These are phyloP conservation scores for Amoeboaphelidium occidentale DNA, from an alignment of 371 early-diverging fungal genomes.

Conservation along the genomic window DNA sequence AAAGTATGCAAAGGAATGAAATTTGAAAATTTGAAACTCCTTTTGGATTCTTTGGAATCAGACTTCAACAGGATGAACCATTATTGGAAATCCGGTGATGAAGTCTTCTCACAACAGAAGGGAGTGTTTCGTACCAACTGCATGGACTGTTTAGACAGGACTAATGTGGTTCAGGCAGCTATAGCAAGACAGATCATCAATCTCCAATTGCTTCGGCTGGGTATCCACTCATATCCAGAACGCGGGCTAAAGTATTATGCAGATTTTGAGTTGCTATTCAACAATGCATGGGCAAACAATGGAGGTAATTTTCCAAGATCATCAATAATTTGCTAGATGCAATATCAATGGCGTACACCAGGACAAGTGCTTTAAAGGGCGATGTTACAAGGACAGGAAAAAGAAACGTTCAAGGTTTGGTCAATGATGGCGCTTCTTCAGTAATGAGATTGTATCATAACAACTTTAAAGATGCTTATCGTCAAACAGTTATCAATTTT, in stretches of 20 bases:
- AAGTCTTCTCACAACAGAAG: conserved; percentile 27
- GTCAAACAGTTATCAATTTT: not conserved
- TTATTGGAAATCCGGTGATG: conserved; percentile 2
- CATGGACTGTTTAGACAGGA: conserved; percentile 93
- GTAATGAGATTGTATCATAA: conserved; percentile 30
- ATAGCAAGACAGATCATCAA: conserved; percentile 5
- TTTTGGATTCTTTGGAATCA: conserved; percentile 36
- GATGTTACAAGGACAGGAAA: conserved; percentile 41
- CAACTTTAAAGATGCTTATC: conserved; percentile 14
- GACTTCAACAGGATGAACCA: not conserved
- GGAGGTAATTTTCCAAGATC: conserved; percentile 32
- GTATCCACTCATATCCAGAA: conserved; percentile 29
- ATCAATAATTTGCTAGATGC: conserved; percentile 9
- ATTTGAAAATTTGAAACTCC: conserved; percentile 49
- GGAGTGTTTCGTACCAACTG: conserved; percentile 93
- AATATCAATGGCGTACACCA: conserved; percentile 15
- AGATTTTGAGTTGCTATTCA: conserved; percentile 29
- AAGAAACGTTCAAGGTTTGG: conserved; percentile 35
- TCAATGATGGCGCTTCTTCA: conserved; percentile 46
- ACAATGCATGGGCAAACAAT: conserved; percentile 36
- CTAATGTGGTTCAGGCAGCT: conserved; percentile 2
- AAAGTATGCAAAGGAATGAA: conserved; percentile 75
- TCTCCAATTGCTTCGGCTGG: conserved; percentile 2
- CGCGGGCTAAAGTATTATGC: conserved; percentile 28
- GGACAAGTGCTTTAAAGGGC: conserved; percentile 40